Evolutionary conservation across 164 flowering plant species (phyloP).

Genomic region (Tetrastigma voinierianum): DNA sequence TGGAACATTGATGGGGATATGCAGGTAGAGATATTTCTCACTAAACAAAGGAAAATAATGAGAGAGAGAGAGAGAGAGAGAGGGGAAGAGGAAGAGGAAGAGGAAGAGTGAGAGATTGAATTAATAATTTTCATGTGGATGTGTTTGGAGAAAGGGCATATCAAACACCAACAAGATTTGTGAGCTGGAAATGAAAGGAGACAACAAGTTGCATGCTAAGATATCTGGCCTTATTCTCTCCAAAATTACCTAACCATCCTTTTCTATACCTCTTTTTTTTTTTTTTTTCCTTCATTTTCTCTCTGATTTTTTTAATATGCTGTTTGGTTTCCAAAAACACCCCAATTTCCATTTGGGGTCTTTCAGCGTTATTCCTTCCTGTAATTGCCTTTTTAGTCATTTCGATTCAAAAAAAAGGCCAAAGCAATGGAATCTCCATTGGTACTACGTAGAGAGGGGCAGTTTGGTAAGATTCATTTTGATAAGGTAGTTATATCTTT

Average conservation of each 20-base stretch:
- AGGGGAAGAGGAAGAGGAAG: too few species aligned
- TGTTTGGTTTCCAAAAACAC: conserved; percentile 4
- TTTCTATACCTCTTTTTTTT: background rate
- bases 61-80: too few species aligned
- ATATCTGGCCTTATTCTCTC: conserved; percentile 12
- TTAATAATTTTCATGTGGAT: conserved; percentile 36
- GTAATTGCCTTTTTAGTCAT: too few species aligned
- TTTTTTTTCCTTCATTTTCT: too few species aligned
- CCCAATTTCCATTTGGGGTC: background rate
- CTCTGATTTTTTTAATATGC: conserved; percentile 10
- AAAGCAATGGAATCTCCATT: too few species aligned
- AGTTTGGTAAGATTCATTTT: background rate
- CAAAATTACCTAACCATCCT: conserved; percentile 17
- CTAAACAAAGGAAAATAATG: background rate
- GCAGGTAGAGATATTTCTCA: conserved; percentile 8
- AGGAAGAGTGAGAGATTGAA: background rate
- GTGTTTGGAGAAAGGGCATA: conserved; percentile 20
- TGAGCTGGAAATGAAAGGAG: conserved; percentile 43
- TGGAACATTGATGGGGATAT: conserved; percentile 13
- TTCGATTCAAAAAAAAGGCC: too few species aligned
- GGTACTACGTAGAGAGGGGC: background rate
- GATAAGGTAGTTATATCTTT: conserved; percentile 5
- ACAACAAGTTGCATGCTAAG: conserved; percentile 19
- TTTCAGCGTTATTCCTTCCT: too few species aligned
- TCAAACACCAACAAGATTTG: conserved; percentile 25